Evolutionary conservation across 164 flowering plant species (phyloP).

Genomic region (Sextonia rubra): DNA sequence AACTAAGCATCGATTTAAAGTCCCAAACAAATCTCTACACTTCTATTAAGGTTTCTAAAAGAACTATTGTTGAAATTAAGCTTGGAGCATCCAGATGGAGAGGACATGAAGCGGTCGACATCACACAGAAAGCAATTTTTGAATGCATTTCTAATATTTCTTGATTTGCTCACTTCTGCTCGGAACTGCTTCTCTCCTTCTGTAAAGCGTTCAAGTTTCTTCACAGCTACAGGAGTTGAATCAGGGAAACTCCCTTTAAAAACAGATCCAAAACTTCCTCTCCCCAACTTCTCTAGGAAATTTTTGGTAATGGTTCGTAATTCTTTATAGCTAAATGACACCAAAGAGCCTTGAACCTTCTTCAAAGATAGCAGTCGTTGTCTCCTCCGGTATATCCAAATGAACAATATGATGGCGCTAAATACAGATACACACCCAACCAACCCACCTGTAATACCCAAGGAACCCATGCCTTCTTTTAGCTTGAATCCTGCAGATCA

Average conservation of each 20-base stretch:
- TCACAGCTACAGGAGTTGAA: slow-evolving; percentile 34
- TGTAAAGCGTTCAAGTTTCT: slow-evolving; percentile 37
- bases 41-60: no score
- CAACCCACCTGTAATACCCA: slow-evolving; percentile 17
- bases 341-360: slow-evolving; percentile 27
- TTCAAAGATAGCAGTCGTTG: not conserved
- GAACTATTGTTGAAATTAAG: no score
- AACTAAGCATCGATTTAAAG: no score
- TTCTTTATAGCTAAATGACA: slow-evolving; percentile 30
- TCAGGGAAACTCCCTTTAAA: slow-evolving; percentile 38
- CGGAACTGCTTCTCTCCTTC: slow-evolving; percentile 58
- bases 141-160: no score
- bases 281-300: slow-evolving; percentile 44
- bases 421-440: slow-evolving; percentile 9
- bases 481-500: not conserved
- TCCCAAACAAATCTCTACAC: no score
- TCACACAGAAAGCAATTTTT: no score
- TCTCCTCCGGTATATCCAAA: slow-evolving; percentile 12
- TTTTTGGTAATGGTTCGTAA: slow-evolving; percentile 38
- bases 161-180: no score
- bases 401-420: slow-evolving; percentile 8
- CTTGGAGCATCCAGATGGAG: no score
- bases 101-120: no score
- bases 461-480: slow-evolving; percentile 12
- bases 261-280: slow-evolving; percentile 51